Conservation (phyloP, 768 basidiomycete species). For the Leccinum subtestaceum region DNA sequence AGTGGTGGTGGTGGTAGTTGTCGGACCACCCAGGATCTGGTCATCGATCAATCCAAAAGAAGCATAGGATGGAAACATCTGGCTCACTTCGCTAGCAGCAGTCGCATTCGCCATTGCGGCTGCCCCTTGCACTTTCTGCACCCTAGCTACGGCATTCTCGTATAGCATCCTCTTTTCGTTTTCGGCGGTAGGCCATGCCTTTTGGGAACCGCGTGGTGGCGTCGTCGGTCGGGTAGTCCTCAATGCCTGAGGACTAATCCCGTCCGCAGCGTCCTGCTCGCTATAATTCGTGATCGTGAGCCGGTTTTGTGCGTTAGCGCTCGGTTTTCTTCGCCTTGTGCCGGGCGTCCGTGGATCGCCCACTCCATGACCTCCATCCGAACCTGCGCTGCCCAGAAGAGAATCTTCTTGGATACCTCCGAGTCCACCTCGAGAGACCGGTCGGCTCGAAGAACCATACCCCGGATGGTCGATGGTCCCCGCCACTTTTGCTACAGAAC, state of each 20-base stretch:
- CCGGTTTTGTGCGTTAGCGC: slow-evolving; percentile 32
- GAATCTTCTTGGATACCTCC: slow-evolving; percentile 26
- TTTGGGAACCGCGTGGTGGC: slow-evolving; percentile 25
- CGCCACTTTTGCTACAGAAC: slow-evolving; percentile 5
- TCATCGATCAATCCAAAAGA: slow-evolving; percentile 4
- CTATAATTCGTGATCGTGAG: slow-evolving; percentile 43
- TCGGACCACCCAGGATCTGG: slow-evolving; percentile 6
- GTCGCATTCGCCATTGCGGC: slow-evolving; percentile 27
- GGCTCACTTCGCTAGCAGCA: slow-evolving; percentile 26
- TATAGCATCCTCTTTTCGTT: slow-evolving; percentile 43
- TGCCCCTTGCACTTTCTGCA: slow-evolving; percentile 38
- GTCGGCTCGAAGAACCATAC: slow-evolving; percentile 19
- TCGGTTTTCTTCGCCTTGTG: slow-evolving; percentile 32
- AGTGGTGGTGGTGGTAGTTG: slow-evolving; percentile 1
- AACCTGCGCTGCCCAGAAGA: background rate
- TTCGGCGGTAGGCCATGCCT: slow-evolving; percentile 36
- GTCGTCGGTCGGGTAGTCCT: slow-evolving; percentile 20
- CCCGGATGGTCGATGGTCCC: slow-evolving; percentile 31
- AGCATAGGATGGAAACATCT: background rate
- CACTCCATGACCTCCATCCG: slow-evolving; percentile 3
- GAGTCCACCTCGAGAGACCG: slow-evolving; percentile 16
- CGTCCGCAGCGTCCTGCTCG: slow-evolving; percentile 40
- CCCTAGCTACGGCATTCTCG: slow-evolving; percentile 39
- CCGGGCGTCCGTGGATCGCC: slow-evolving; percentile 7
- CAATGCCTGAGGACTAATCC: slow-evolving; percentile 18